These are phyloP conservation scores for Leccinellum rugosiceps DNA, from an alignment of 768 basidiomycete genomes.

Conservation along the genomic window DNA sequence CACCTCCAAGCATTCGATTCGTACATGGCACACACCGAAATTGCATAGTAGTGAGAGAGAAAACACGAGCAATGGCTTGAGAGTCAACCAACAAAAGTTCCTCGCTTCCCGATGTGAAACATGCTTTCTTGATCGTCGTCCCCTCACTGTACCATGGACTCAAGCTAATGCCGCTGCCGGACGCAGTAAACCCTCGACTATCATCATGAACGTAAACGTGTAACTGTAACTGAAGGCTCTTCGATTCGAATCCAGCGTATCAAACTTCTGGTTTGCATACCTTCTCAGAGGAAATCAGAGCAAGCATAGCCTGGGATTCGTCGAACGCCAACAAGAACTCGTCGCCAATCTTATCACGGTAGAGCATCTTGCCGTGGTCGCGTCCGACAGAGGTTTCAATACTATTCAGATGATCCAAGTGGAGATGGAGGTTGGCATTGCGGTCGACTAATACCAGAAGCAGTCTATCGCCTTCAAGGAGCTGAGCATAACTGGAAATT, in stretches of 20 bases:
- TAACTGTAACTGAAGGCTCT: constrained; percentile 31
- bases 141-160: constrained; percentile 43
- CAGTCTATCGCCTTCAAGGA: constrained; percentile 39
- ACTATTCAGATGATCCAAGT: constrained; percentile 32
- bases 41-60: constrained; percentile 51
- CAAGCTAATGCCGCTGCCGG: constrained; percentile 43
- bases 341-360: constrained; percentile 46
- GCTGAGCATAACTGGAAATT: constrained; percentile 33
- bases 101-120: constrained; percentile 49
- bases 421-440: constrained; percentile 33
- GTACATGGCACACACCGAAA: constrained; percentile 40
- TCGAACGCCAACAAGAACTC: constrained; percentile 48
- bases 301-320: constrained; percentile 48
- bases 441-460: constrained; percentile 40
- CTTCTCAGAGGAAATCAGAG: constrained; percentile 42
- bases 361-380: constrained; percentile 33
- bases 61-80: constrained; percentile 42
- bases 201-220: constrained; percentile 52
- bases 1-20: neutral
- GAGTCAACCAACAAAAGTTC: constrained; percentile 53
- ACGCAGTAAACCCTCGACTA: constrained; percentile 38
- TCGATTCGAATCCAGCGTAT: neutral
- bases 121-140: constrained; percentile 34
- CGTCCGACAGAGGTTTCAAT: constrained; percentile 36
- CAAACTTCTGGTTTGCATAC: constrained; percentile 20